These are phyloP conservation scores for Saccharum hybrid DNA, from an alignment of 202 grass and related monocot species.

Conservation along the genomic window DNA sequence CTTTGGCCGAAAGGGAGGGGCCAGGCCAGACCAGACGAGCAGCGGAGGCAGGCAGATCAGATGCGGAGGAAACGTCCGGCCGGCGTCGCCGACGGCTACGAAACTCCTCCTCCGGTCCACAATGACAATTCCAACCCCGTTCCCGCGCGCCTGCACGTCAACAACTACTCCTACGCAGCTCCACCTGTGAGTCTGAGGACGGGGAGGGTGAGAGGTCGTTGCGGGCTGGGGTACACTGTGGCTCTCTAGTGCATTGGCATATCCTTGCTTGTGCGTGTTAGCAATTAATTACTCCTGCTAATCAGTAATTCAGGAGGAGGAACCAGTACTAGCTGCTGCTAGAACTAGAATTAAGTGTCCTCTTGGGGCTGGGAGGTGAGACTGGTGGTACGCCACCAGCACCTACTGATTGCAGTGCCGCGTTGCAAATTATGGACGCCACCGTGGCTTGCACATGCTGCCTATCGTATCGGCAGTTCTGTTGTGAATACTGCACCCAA, in stretches of 20 bases:
- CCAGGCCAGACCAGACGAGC: no score
- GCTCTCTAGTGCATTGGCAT: background rate
- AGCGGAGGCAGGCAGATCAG: background rate
- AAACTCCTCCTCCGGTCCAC: background rate
- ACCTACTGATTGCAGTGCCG: background rate
- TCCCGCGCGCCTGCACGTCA: background rate
- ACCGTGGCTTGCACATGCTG: slow-evolving; percentile 21
- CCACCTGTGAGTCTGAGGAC: no score
- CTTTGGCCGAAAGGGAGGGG: slow-evolving; percentile 30
- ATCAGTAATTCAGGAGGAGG: no score
- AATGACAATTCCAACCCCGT: background rate
- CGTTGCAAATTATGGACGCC: slow-evolving; percentile 10
- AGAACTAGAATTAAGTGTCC: background rate
- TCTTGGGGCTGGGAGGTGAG: background rate
- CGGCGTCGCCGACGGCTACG: background rate
- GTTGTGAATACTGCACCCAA: background rate
- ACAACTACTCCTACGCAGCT: background rate
- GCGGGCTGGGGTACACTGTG: background rate
- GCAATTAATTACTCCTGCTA: background rate
- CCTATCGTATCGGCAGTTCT: background rate
- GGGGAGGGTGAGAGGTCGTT: no score
- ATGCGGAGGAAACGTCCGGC: background rate
- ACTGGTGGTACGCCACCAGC: background rate
- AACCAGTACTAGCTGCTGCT: background rate
- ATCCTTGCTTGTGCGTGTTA: background rate